Conservation (phyloP, 2,329 filamentous ascomycete genomes). For the Chaetothyriales sp. region DNA sequence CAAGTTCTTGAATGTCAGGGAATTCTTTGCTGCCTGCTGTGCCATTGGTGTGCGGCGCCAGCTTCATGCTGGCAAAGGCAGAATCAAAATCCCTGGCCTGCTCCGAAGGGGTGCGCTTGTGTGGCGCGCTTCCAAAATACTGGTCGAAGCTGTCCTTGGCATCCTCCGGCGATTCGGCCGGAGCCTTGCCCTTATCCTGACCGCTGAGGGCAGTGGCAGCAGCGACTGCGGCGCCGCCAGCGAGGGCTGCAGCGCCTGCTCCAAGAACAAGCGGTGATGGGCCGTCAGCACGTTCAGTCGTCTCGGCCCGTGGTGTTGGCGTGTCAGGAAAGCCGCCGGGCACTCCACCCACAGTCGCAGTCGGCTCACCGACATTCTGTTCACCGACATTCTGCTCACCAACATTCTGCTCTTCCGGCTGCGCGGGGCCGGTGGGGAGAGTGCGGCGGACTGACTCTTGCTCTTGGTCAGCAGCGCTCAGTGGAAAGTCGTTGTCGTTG, state of each 20-base stretch:
- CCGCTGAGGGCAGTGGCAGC: conserved; percentile 1
- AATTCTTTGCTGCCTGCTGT: conserved; percentile 54
- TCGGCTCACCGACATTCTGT: conserved; percentile 10
- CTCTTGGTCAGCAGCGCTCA: conserved; percentile 15
- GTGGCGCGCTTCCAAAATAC: conserved; percentile 30
- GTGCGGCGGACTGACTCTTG: conserved; percentile 15
- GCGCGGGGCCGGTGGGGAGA: conserved; percentile 5
- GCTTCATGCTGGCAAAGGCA: conserved; percentile 33
- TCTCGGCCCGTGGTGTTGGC: conserved; percentile 18
- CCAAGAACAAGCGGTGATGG: conserved; percentile 3
- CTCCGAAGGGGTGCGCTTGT: conserved; percentile 32
- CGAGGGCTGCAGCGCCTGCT: conserved; percentile 7
- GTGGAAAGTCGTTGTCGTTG: conserved; percentile 14
- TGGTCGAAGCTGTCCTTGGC: conserved; percentile 32
- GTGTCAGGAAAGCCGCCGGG: conserved; percentile 40
- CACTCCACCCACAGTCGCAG: conserved; percentile 19
- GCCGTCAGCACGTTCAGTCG: conserved; percentile 7
- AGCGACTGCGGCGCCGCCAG: conserved; percentile 1
- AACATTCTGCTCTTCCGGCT: conserved; percentile 6
- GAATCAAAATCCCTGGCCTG: conserved; percentile 35
- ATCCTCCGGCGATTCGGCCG: conserved; percentile 19
- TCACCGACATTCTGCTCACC: conserved; percentile 14
- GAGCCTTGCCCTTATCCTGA: conserved; percentile 6
- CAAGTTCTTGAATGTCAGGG: conserved; percentile 80
- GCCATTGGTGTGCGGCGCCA: conserved; percentile 22